Conservation (phyloP, 78 protist species). For the Emiliania huxleyi region DNA sequence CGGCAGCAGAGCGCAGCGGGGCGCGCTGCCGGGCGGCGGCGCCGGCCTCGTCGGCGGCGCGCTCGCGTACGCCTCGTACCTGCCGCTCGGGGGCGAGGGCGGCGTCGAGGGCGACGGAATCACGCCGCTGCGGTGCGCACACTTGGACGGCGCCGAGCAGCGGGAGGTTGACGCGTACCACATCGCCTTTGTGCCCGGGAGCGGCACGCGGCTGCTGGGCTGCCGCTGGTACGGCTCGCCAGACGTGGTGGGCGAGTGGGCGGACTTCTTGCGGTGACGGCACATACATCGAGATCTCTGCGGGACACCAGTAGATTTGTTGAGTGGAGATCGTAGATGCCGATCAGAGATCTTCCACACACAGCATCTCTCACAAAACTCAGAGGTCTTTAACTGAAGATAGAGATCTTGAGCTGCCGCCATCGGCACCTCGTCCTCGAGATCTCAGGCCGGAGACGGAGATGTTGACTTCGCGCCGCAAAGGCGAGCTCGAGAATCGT, state of each 20-base stretch:
- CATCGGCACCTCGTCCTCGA: background rate
- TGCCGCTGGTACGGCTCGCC: background rate
- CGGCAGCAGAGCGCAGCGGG: background rate
- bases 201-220: background rate
- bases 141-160: background rate
- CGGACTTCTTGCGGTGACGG: background rate
- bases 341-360: no score
- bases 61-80: background rate
- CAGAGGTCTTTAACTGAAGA: no score
- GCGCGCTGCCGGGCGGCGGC: background rate
- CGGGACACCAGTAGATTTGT: background rate
- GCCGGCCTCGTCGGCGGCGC: background rate
- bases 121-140: background rate
- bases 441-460: no score
- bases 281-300: background rate
- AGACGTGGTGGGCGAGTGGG: background rate
- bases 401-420: background rate
- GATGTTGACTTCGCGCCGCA: no score
- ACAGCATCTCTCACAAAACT: no score
- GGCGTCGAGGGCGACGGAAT: background rate
- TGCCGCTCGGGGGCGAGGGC: background rate
- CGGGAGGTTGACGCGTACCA: background rate
- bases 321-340: no score
- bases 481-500: no score
- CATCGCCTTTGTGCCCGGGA: background rate